A percentile compares a stretch with the other conserved stretches of the same genome.
phyloP scores from a whole-genome alignment of 2,329 filamentous ascomycete genomes.

The Periconia digitata region DNA sequence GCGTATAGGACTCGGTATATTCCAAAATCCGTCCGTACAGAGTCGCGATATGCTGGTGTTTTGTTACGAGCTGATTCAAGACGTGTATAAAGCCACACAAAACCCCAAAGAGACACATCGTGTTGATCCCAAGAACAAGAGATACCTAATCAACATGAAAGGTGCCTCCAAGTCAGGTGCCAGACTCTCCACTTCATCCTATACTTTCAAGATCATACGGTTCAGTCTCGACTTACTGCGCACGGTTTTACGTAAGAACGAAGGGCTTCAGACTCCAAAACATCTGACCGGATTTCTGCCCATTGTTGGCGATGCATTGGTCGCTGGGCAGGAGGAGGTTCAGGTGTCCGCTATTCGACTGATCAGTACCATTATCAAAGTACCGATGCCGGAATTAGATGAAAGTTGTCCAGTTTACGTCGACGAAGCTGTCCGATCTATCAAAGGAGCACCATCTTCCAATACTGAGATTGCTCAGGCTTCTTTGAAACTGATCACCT shows the following conservation, averaged over 20 bases:
- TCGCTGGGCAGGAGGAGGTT: slow-evolving; percentile 87
- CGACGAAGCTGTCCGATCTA: slow-evolving; percentile 78
- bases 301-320: slow-evolving; percentile 81
- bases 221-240: slow-evolving; percentile 89
- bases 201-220: slow-evolving; percentile 82
- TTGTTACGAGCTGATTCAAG: slow-evolving; percentile 90
- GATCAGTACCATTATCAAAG: slow-evolving; percentile 81
- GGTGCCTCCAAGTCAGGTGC: slow-evolving; percentile 74
- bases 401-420: slow-evolving; percentile 76
- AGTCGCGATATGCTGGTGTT: slow-evolving; percentile 86
- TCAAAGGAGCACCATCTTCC: slow-evolving; percentile 76
- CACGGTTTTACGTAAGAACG: slow-evolving; percentile 82
- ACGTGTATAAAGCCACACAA: slow-evolving; percentile 71
- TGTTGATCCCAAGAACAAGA: slow-evolving; percentile 54
- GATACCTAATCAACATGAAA: slow-evolving; percentile 77
- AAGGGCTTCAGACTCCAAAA: slow-evolving; percentile 72
- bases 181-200: slow-evolving; percentile 71
- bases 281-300: slow-evolving; percentile 87
- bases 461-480: slow-evolving; percentile 84
- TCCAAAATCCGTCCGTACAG: slow-evolving; percentile 77
- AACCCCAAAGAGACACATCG: slow-evolving; percentile 36
- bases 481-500: slow-evolving; percentile 82
- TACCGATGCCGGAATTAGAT: slow-evolving; percentile 72
- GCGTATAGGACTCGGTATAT: slow-evolving; percentile 78
- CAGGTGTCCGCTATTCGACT: slow-evolving; percentile 85